Percentiles rank a stretch among this genome's conserved stretches.
Conservation (phyloP, 2,329 filamentous ascomycete genomes). For the Colletotrichum shisoi region DNA sequence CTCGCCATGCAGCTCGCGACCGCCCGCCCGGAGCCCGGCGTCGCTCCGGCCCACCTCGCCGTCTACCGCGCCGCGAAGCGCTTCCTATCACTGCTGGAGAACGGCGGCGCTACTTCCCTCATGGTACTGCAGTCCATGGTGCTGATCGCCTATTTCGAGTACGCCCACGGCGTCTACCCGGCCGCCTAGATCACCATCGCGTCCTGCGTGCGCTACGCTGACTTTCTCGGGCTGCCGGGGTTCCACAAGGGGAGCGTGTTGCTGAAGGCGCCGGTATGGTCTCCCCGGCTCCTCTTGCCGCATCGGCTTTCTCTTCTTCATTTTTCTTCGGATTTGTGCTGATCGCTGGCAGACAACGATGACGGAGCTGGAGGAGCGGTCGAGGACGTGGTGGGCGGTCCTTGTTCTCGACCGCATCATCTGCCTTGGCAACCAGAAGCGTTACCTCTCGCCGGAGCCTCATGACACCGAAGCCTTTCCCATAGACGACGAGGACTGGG, state of each 20-base stretch:
- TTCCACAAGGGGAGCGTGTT: constrained; percentile 49
- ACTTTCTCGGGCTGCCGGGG: constrained; percentile 54
- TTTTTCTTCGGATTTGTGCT: not conserved
- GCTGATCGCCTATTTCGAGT: constrained; percentile 58
- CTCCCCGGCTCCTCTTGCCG: too few species aligned
- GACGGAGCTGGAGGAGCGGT: constrained; percentile 58
- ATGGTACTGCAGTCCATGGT: constrained; percentile 56
- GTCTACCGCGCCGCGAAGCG: constrained; percentile 56
- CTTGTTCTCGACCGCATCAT: constrained; percentile 52
- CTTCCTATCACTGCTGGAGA: constrained; percentile 53
- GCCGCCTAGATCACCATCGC: constrained; percentile 59
- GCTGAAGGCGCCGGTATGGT: constrained; percentile 49
- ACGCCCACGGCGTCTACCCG: constrained; percentile 59
- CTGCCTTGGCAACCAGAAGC: constrained; percentile 38
- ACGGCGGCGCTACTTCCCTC: constrained; percentile 53
- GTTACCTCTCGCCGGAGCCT: constrained; percentile 41
- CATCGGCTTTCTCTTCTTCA: not conserved
- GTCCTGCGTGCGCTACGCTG: constrained; percentile 55
- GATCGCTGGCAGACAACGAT: constrained; percentile 50
- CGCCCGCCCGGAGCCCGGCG: constrained; percentile 48
- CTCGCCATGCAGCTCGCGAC: constrained; percentile 59
- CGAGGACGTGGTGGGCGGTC: constrained; percentile 59
- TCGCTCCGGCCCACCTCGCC: constrained; percentile 48
- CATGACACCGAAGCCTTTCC: constrained; percentile 45
- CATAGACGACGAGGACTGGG: constrained; percentile 53